These are phyloP conservation scores for Tolypocladium cylindrosporum DNA, from an alignment of 2,329 filamentous ascomycete species.

Conservation along the genomic window DNA sequence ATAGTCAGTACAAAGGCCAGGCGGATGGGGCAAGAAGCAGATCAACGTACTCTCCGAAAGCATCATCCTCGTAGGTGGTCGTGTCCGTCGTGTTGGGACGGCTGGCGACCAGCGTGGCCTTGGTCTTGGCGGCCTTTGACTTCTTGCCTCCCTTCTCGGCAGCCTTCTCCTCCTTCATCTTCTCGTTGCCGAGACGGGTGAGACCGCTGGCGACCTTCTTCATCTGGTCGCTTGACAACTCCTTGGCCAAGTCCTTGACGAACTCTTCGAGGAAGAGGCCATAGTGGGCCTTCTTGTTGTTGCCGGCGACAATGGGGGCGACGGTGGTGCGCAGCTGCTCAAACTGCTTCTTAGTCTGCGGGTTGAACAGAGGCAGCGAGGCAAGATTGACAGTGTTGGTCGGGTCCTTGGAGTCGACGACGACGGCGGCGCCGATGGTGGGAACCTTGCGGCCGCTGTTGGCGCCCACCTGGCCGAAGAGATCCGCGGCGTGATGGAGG, in stretches of 20 bases:
- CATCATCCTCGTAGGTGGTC: conserved; percentile 69
- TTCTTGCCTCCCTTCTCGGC: conserved; percentile 94
- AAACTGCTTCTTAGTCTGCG: conserved; percentile 79
- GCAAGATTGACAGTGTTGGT: conserved; percentile 73
- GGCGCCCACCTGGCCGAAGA: conserved; percentile 71
- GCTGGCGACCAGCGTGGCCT: conserved; percentile 66
- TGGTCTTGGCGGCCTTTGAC: conserved; percentile 91
- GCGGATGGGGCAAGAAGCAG: neutral
- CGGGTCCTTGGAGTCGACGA: conserved; percentile 64
- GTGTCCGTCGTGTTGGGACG: conserved; percentile 57
- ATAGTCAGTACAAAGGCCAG: neutral
- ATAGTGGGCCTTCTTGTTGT: conserved; percentile 85
- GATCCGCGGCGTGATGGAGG: conserved; percentile 78
- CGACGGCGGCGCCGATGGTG: conserved; percentile 53
- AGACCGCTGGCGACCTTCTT: conserved; percentile 87
- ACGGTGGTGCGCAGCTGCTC: conserved; percentile 67
- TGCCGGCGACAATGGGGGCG: conserved; percentile 64
- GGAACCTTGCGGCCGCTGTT: conserved; percentile 56
- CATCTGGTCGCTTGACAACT: conserved; percentile 84
- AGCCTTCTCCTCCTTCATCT: conserved; percentile 96
- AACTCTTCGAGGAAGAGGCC: conserved; percentile 86
- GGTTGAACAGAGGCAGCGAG: conserved; percentile 76
- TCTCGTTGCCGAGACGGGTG: conserved; percentile 91
- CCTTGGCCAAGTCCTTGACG: conserved; percentile 74
- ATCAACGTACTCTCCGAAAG: conserved; percentile 68